Base-by-base conservation (phyloP, 106 monocot species). In the Allium cepa region DNA sequence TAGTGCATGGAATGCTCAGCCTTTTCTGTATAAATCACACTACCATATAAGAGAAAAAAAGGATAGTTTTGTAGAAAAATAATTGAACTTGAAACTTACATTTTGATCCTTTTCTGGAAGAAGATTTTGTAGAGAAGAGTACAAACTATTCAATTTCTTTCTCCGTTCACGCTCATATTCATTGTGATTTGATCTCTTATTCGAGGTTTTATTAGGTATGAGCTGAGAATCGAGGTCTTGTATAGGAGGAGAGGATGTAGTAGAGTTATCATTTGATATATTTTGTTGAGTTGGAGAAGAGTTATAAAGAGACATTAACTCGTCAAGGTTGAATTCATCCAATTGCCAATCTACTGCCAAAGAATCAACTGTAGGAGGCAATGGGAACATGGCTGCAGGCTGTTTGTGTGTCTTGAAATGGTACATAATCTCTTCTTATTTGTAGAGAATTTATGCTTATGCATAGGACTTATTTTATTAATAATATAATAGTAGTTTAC, bases 1-100 rank as follows among this genome's bases (percentile, higher is more conserved):
- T 62, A 0, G 83, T 88, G 52, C 52, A 62, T 9, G 92, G 85
- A 47, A 92, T 88, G 73, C 92, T 83, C 71, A 88, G 53, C 64
- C 83, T 85, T 76, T 85, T 85, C 92, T 91, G 77, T 47, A 56
- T 27, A 50, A 26, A 16, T 13, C 17, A 22, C 47, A 6, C 15
- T 45, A n/a, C 11, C 11, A 57, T 70, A 47, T 56, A 62, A 45
- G 11, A 27, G 62, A 46, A 62, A 7, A 9, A 9, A 46, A 62
- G 10, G 22, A 36, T 12, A 55, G 5, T 12, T 55, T 15, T 55
- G 53, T 1, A 12, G 53, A 3, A 55, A 55, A 14, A 10, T 46
- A 36, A 45, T 17, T 36, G 14, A 36, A 45, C 28, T 11, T 62
- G 60, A 26, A 12, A 64, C 49, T 47, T 75, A 83, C 83, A 10